phyloP scores from a whole-genome alignment of 257 asterid species.

The Jacaranda copaia region DNA sequence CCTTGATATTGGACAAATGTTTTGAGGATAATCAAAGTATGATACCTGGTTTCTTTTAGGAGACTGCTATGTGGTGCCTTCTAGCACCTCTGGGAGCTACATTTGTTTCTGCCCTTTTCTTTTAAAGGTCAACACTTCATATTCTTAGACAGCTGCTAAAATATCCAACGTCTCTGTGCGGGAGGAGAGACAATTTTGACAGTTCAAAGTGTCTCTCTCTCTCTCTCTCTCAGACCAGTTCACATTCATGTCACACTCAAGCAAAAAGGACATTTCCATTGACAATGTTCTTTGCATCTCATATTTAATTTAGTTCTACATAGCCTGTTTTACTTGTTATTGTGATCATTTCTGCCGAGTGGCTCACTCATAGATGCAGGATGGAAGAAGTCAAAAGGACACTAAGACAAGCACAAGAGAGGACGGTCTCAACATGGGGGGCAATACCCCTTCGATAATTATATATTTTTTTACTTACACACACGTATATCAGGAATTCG shows the following conservation, averaged over 20 bases:
- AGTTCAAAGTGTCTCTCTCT: constrained; percentile 29
- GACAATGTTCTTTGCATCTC: constrained; percentile 32
- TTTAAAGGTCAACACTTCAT: constrained; percentile 49
- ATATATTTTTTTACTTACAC: too few relatives aligned
- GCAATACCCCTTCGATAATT: constrained; percentile 37
- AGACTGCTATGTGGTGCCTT: constrained; percentile 27
- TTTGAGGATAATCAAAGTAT: constrained; percentile 16
- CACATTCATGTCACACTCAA: constrained; percentile 41
- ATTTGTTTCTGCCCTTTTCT: constrained; percentile 40
- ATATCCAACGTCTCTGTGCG: constrained; percentile 44
- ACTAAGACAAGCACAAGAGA: constrained; percentile 12
- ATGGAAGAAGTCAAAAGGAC: constrained; percentile 51
- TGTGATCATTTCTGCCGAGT: constrained; percentile 27
- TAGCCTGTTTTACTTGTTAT: constrained; percentile 21
- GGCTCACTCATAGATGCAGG: constrained; percentile 48
- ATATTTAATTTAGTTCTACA: constrained; percentile 27
- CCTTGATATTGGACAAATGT: constrained; percentile 4
- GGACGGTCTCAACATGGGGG: constrained; percentile 48
- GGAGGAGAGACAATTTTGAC: constrained; percentile 60
- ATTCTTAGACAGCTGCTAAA: constrained; percentile 30
- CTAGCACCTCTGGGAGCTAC: constrained; percentile 30
- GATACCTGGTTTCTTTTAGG: constrained; percentile 16
- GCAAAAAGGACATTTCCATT: constrained; percentile 26
- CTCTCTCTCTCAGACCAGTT: constrained; percentile 27
- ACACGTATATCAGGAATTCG: too few relatives aligned